Base-by-base conservation (phyloP, 257 asterid genomes). In the Solanum sparsipilum region DNA sequence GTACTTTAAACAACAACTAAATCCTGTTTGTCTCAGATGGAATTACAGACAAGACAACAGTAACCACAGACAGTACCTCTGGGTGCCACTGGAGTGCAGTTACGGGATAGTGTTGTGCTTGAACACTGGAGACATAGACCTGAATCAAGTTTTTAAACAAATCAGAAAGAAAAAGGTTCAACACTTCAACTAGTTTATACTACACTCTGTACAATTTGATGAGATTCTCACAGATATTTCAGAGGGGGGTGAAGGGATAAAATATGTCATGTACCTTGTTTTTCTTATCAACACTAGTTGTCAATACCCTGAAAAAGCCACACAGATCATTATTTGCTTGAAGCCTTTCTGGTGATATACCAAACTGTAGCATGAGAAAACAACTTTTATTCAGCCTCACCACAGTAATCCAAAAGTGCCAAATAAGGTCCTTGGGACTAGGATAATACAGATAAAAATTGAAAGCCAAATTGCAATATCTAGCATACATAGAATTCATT, bases 51-150 rank as follows among this genome's bases (percentile, higher is more conserved):
- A 12, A 44, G 25, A 29, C 1, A 23, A 41, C 71, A 86, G 23
- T 63, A 36, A 29, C 21, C 34, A 86, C 21, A 71, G 76, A 21
- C 27, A 25, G 85, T 93, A 97, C 99, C 99, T 96, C 99, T 70
- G 99, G 99, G 89, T 97, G 99, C 98, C 98, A 97, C 89, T 96
- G 99, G 90, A 94, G 91, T 86, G 95, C 99, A 89, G 98, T 92
- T 58, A 97, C 92, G 41, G 99, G 99, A 86, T 96, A 96, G 87
- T 73, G 87, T 81, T 86, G 92, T 85, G 96, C 99, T 92, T 92
- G 92, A 88, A 93, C 95, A 29, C 98, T 94, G 32, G 99, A 97
- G 88, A 96, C 99, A 88, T 96, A 97, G 68, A 90, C 94, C 99
- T 97, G 89, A 91, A 81, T 90, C 52, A 89, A 72, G 46, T 83